phyloP scores from a whole-genome alignment of 2,329 filamentous ascomycete genomes.

The Hyphodiscus sp. region DNA sequence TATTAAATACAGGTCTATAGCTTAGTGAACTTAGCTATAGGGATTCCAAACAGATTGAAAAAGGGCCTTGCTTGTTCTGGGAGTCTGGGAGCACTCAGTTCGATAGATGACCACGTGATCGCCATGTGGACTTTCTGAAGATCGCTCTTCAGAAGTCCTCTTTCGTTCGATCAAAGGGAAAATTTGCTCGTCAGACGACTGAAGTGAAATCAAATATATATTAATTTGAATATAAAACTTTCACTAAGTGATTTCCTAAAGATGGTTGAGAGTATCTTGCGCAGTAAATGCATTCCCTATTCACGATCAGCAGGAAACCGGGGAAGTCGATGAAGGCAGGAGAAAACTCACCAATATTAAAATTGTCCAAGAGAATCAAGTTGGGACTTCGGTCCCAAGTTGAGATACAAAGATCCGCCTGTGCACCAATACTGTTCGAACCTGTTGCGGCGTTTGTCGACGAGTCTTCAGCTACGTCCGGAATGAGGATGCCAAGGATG shows the following conservation, averaged over 20 bases:
- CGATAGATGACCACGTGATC: neutral
- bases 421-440: slow-evolving; percentile 45
- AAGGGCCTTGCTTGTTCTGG: too few relatives aligned
- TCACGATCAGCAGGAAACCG: neutral
- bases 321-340: neutral
- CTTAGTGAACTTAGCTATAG: too few relatives aligned
- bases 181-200: too few relatives aligned
- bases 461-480: slow-evolving; percentile 40
- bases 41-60: too few relatives aligned
- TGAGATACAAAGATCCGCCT: slow-evolving; percentile 39
- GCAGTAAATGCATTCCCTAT: slow-evolving; percentile 26
- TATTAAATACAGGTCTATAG: too few relatives aligned
- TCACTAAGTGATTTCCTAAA: slow-evolving; percentile 4
- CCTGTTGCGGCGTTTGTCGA: slow-evolving; percentile 42
- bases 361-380: slow-evolving; percentile 54
- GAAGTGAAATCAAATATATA: neutral
- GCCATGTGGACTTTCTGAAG: neutral
- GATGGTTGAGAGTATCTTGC: slow-evolving; percentile 24
- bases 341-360: slow-evolving; percentile 36
- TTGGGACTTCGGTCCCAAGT: slow-evolving; percentile 43
- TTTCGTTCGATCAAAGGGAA: neutral
- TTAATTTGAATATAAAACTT: neutral
- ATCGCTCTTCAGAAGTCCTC: neutral
- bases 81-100: neutral
- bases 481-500: slow-evolving; percentile 42